Evolutionary conservation across 2,329 filamentous ascomycete species (phyloP), one percentile per base, ranked within the genome.

Genomic region (Aspergillus japonicus): DNA sequence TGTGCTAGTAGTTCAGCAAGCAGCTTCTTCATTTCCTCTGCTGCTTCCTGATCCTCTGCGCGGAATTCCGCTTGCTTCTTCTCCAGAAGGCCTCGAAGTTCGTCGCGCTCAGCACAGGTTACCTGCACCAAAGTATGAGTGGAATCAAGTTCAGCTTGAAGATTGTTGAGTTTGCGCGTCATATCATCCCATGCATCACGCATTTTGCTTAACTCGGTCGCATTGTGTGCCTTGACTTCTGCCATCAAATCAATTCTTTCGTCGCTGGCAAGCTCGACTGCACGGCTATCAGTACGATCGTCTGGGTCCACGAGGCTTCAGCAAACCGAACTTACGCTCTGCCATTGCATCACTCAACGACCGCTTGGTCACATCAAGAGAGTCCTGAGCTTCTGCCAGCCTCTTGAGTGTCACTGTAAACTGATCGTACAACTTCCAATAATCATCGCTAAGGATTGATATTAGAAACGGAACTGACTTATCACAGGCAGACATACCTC

Each of bases 381-480:
- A 67, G 49, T 74, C 72, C 58, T 78, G 75, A 21, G 72, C 65
- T 47, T 77, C 75, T 21, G 75, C 73, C 57, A 78, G 71, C 59
- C 73, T 77, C 56, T 72, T 70, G 24, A 75, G 71, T 33, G 72
- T 61, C 5, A 66, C 64, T 4, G 75, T 71, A 58, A 75, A 78
- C 49, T 74, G 73, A 14, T 77, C 74, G 58, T 76, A 77, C 50
- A 78, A 50, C 61, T 76, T 77, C 72, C 73, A 76, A 58, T 77
- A 76, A 29, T 76, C 73, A 49, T 77, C 74, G 58, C 74, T 76
- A 50, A 8, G 54, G 10, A 59, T 72, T 62, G 70, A 65, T 47
- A 48, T 48, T 50, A 39, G n/a, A 47, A 26, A 7, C 4, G 7
- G 16, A 4, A 26, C 33, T 4, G 47, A 7, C 52, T 23, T 47